Percentiles rank a stretch among this genome's conserved stretches.
Evolutionary conservation across 306 rosid species (phyloP).

Genomic region (Aeschynomene evenia): DNA sequence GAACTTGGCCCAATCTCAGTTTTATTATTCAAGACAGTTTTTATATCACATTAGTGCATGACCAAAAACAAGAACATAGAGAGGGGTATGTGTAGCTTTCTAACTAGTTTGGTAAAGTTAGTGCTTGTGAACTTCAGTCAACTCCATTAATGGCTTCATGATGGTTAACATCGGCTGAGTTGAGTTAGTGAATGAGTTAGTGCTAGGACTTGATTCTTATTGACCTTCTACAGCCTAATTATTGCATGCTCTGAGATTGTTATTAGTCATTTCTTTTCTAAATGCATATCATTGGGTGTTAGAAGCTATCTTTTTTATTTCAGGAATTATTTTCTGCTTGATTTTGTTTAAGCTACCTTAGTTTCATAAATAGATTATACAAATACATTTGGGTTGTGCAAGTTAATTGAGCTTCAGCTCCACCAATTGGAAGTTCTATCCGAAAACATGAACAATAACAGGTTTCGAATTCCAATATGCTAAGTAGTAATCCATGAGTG

Average conservation of each 20-base stretch:
- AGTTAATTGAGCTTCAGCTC: neutral
- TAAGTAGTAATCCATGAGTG: too few relatives aligned
- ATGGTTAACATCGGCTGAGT: neutral
- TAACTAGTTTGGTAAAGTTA: conserved; percentile 23
- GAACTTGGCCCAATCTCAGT: neutral
- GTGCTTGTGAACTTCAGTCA: conserved; percentile 12
- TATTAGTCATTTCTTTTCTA: neutral
- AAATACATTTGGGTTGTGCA: too few relatives aligned
- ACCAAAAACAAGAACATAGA: too few relatives aligned
- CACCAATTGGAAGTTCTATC: neutral
- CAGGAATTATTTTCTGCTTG: neutral
- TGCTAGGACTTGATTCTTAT: neutral
- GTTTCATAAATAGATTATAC: too few relatives aligned
- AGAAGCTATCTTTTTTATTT: too few relatives aligned
- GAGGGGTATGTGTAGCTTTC: neutral
- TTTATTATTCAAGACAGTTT: neutral
- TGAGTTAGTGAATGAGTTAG: conserved; percentile 13
- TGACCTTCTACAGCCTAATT: neutral
- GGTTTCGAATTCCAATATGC: neutral
- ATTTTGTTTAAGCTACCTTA: neutral
- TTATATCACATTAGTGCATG: neutral
- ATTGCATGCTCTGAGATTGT: neutral
- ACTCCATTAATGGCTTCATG: conserved; percentile 6
- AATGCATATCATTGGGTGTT: too few relatives aligned
- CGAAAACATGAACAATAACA: neutral